Evolutionary conservation across 768 basidiomycete genomes (phyloP), one percentile per base, ranked within the genome.

Genomic region (Dendrothele bispora): DNA sequence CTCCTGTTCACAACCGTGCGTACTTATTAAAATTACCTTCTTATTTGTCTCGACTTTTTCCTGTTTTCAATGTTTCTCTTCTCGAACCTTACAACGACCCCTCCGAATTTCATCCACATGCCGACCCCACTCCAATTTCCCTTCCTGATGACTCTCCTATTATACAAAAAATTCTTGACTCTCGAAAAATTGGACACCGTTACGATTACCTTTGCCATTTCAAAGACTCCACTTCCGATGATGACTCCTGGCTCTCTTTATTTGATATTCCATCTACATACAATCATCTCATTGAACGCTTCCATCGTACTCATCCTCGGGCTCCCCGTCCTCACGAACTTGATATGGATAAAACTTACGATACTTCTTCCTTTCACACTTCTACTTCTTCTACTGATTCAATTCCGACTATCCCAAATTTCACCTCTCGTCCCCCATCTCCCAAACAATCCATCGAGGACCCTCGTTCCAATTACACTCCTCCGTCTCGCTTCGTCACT

Each of bases 131-230:
- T 27, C 49, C 48, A 7, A 35, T 53, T n/a, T 15, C 17, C 12
- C 39, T 53, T 12, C 8, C 7, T 5, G 24, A 50, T 4, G 36
- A 50, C 7, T 10, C 64, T 28, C 49, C 55, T 21, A 39, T 59
- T 11, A 53, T 53, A 21, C 21, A 49, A 6, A 6, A 30, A 2
- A 48, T 53, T 11, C n/a, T 38, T 2, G 49, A 53, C 20, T 53
- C 29, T 1, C 43, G 22, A 7, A 44, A 50, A 28, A 40, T 42
- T 17, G 42, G 52, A 8, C 60, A 54, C 25, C 57, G 65, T 25
- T 70, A 60, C 54, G 62, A 72, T 20, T 69, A 72, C 45, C 55
- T 70, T 27, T 61, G 70, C 1, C 51, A 43, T 6, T 71, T 60
- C 62, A 49, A 53, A 25, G 15, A 30, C 12, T 26, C 43, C 2